Conservation (phyloP, 2,329 filamentous ascomycete genomes). For the Aspergillus viridinutans region DNA sequence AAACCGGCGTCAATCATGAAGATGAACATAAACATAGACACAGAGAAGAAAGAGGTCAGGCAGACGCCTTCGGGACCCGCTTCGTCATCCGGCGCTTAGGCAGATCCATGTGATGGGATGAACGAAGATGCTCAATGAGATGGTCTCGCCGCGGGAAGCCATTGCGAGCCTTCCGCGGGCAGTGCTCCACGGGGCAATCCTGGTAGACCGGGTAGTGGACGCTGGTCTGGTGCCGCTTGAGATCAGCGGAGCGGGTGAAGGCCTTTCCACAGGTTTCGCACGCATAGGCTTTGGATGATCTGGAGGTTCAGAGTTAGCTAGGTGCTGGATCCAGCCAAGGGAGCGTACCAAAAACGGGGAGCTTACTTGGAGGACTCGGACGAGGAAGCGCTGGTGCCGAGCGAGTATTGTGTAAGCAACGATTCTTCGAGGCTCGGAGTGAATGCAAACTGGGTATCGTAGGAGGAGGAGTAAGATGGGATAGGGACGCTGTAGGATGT, state of each 20-base stretch:
- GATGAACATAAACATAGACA: background rate
- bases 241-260: conserved; percentile 47
- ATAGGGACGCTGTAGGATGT: conserved; percentile 2
- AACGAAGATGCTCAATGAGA: conserved; percentile 53
- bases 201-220: conserved; percentile 43
- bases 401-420: conserved; percentile 8
- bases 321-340: background rate
- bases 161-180: conserved; percentile 43
- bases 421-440: background rate
- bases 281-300: conserved; percentile 27
- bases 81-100: conserved; percentile 37
- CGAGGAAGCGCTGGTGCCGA: conserved; percentile 2
- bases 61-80: conserved; percentile 15
- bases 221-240: conserved; percentile 47
- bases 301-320: conserved; percentile 7
- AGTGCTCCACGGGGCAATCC: conserved; percentile 43
- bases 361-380: conserved; percentile 22
- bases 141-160: conserved; percentile 58
- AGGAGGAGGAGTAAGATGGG: conserved; percentile 3
- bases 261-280: conserved; percentile 34
- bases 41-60: conserved; percentile 14
- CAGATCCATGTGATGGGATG: conserved; percentile 50
- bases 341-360: background rate
- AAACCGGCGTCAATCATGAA: background rate
- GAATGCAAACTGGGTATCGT: conserved; percentile 5